A percentile compares a stretch with the other conserved stretches of the same genome.
phyloP scores from a whole-genome alignment of 2,329 filamentous ascomycete genomes.

The Gremmenia infestans region DNA sequence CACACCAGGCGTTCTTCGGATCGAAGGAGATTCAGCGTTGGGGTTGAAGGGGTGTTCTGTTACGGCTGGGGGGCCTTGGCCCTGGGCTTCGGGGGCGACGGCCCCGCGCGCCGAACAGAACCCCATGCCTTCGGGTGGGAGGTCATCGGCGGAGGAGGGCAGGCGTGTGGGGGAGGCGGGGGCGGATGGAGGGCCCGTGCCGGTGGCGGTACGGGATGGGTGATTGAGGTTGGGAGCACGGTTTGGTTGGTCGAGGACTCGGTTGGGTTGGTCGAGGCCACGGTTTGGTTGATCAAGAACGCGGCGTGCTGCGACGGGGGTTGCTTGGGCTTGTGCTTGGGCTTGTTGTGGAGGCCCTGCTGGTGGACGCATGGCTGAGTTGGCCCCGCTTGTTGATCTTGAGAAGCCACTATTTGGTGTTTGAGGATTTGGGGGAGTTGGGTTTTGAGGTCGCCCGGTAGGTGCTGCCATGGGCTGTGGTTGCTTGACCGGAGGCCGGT shows the following conservation, averaged over 20 bases:
- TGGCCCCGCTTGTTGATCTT: slow-evolving; percentile 23
- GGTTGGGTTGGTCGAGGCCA: background rate
- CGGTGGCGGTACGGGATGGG: slow-evolving; percentile 23
- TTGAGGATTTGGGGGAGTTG: slow-evolving; percentile 23
- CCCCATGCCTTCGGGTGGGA: slow-evolving; percentile 33
- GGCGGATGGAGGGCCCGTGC: slow-evolving; percentile 19
- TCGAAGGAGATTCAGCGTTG: slow-evolving; percentile 73
- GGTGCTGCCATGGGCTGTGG: slow-evolving; percentile 23
- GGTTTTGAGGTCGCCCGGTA: slow-evolving; percentile 26
- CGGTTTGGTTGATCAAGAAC: background rate
- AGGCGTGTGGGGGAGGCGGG: slow-evolving; percentile 23
- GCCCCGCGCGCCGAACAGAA: slow-evolving; percentile 71
- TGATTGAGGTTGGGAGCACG: slow-evolving; percentile 26
- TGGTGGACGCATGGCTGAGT: slow-evolving; percentile 15
- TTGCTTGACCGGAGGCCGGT: slow-evolving; percentile 24
- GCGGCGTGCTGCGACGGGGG: slow-evolving; percentile 7
- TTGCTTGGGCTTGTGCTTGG: slow-evolving; percentile 6
- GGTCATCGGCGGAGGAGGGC: slow-evolving; percentile 3
- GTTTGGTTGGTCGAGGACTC: background rate
- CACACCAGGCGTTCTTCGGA: slow-evolving; percentile 82
- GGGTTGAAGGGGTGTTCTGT: slow-evolving; percentile 54
- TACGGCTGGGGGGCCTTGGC: too few species aligned
- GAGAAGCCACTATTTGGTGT: slow-evolving; percentile 28
- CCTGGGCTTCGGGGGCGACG: background rate
- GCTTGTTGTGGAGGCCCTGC: slow-evolving; percentile 13